Conservation (phyloP, 352 stramenopile species). For the Globisporangium alternatum region DNA sequence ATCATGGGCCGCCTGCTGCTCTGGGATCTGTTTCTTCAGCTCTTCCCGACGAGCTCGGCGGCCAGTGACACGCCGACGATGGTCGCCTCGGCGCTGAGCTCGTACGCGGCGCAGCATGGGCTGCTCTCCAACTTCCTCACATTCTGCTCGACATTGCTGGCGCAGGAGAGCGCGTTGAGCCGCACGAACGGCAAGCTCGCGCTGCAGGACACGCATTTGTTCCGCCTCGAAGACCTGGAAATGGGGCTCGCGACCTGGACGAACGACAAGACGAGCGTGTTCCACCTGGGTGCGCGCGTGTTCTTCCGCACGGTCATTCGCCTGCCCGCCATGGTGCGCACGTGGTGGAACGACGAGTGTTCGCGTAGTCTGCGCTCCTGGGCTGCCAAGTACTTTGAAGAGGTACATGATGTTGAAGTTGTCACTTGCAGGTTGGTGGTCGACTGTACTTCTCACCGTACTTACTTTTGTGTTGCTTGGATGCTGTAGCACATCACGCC, state of each 20-base stretch:
- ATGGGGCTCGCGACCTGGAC: slow-evolving; percentile 24
- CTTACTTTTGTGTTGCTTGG: not conserved
- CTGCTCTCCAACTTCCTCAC: slow-evolving; percentile 67
- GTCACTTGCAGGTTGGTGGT: not conserved
- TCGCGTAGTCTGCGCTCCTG: slow-evolving; percentile 73
- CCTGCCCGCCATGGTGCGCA: slow-evolving; percentile 83
- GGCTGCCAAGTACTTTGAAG: slow-evolving; percentile 87
- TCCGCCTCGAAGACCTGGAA: slow-evolving; percentile 38
- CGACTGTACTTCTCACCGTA: slow-evolving; percentile 1
- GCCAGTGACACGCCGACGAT: slow-evolving; percentile 28
- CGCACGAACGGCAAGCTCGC: slow-evolving; percentile 21
- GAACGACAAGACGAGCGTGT: slow-evolving; percentile 40
- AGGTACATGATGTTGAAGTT: slow-evolving; percentile 33
- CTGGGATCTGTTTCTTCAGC: slow-evolving; percentile 82
- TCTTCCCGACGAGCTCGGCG: slow-evolving; percentile 48
- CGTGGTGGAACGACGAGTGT: slow-evolving; percentile 91
- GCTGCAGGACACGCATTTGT: slow-evolving; percentile 51
- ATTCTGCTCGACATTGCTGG: slow-evolving; percentile 58
- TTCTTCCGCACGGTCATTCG: slow-evolving; percentile 84
- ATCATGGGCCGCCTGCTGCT: slow-evolving; percentile 56
- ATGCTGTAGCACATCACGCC: slow-evolving; percentile 65
- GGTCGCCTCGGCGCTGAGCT: slow-evolving; percentile 69
- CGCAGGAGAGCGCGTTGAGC: slow-evolving; percentile 42
- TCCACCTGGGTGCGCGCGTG: slow-evolving; percentile 52
- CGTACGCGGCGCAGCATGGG: slow-evolving; percentile 53